Base-by-base conservation (phyloP, 2,329 filamentous ascomycete genomes). In the Ophiostoma quercus region DNA sequence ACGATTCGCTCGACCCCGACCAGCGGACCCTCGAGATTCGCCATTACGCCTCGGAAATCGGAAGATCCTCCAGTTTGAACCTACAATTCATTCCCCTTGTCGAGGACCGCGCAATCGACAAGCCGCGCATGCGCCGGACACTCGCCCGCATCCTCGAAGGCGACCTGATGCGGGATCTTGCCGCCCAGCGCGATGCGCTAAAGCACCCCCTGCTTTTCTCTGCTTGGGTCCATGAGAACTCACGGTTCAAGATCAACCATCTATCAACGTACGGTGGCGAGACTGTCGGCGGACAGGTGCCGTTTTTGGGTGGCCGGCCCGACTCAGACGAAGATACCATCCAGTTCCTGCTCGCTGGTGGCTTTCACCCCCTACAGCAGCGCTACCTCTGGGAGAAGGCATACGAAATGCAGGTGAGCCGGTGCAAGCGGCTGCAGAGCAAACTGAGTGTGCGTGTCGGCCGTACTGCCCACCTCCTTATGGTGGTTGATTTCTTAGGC, bases 21-120 rank as follows among this genome's bases (percentile, higher is more conserved):
- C 82, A 90, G 63, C 81, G 88, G 2, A 91, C 87, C 0, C 87
- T 94, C 32, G 90, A 93, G 73, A 82, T 92, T 5, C 80, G 84
- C 3, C 82, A 80, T 3, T 78, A 79, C 8, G 84, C 85, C 0
- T 77, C 78, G 0, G 78, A 81, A 2, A 79, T 85, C 25, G 32
- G 34, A 3, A 81, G 76, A 14, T 78, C 85, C 0, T 86, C 88
- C 0, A 79, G 81, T 0, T 79, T 94, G 0, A 91, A 93, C 74
- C 79, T 85, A 0, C 89, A 91, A 37, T 87, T 92, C 67, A 83
- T 94, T 1, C 86, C 88, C 0, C 86, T 94, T 0, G 78, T 94
- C 0, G 80, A 87, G 22, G 85, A 90, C 43, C 82, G 87, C 39
- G 85, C 89, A 0, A 80, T 82, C 0, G 74, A 85, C 11, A 75